Conservation (phyloP, 768 basidiomycete species). For the Goffeauzyma gilvescens region DNA sequence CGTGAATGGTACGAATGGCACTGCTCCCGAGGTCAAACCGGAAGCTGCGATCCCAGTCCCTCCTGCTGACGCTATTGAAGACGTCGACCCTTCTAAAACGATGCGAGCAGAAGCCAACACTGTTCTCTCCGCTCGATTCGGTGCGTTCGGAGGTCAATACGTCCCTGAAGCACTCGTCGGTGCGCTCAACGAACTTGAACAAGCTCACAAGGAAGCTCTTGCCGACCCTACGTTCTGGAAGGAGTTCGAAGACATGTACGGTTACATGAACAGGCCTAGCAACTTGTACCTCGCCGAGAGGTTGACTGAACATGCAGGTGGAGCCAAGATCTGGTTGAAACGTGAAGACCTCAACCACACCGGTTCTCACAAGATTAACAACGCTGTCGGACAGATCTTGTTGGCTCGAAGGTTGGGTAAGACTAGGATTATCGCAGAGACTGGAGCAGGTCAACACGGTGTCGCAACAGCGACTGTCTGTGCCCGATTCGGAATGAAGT, state of each 20-base stretch:
- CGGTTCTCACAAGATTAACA: slow-evolving; percentile 98
- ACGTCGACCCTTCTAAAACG: slow-evolving; percentile 16
- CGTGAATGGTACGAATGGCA: slow-evolving; percentile 14
- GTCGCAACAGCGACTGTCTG: slow-evolving; percentile 98
- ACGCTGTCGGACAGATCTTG: slow-evolving; percentile 88
- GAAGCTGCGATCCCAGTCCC: slow-evolving; percentile 14
- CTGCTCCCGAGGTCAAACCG: slow-evolving; percentile 20
- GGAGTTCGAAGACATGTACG: slow-evolving; percentile 68
- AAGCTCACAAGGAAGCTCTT: slow-evolving; percentile 69
- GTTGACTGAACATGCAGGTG: slow-evolving; percentile 71
- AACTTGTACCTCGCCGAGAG: slow-evolving; percentile 79
- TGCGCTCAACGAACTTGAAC: slow-evolving; percentile 68
- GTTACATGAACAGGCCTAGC: slow-evolving; percentile 88
- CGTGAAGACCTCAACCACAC: slow-evolving; percentile 57
- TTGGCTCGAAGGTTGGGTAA: slow-evolving; percentile 88
- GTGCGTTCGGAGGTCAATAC: slow-evolving; percentile 90
- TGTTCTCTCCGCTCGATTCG: slow-evolving; percentile 64
- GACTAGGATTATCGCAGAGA: slow-evolving; percentile 93
- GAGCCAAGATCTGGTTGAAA: slow-evolving; percentile 95
- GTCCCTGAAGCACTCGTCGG: slow-evolving; percentile 94
- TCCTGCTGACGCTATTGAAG: slow-evolving; percentile 13
- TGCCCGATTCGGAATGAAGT: slow-evolving; percentile 86
- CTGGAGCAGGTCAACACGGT: slow-evolving; percentile 96
- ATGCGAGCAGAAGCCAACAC: slow-evolving; percentile 25
- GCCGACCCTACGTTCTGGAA: slow-evolving; percentile 79